Evolutionary conservation across 768 basidiomycete species (phyloP), one percentile per base, ranked within the genome.

Genomic region (Tephrocybe rancida): DNA sequence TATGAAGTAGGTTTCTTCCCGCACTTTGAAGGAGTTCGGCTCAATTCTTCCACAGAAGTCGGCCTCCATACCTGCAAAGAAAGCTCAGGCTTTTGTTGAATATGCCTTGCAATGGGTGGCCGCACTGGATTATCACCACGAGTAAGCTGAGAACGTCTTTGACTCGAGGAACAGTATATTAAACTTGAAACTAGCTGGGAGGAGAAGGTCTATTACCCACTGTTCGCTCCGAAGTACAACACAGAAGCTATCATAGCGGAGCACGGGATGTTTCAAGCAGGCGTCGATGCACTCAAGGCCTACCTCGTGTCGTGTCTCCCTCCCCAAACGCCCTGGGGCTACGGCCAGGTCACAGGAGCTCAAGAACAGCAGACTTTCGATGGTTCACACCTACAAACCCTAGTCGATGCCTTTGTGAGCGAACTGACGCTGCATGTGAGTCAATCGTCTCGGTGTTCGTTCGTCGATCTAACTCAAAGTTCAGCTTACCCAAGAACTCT

Each of bases 231-330:
- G 9, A 62, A 59, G 29, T 62, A 60, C 47, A 57, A 55, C 29
- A 59, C 55, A 9, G 56, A 60, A 10, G 16, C 48, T 7, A 60
- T 60, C 22, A 48, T 60, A 29, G 54, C 56, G 1, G 61, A 60
- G 32, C 61, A 62, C 41, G 44, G 60, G 35, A 60, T 45, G 16
- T 62, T 62, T 21, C 54, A 62, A 25, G 48, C 47, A 16, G 61
- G 61, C 37, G 21, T 49, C 22, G 50, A 58, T 24, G 56, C 39
- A 11, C 18, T 62, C 13, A 60, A 55, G 42, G 59, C 60, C 13
- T 62, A 60, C 41, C 56, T 60, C 21, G 43, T 54, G 11, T 62
- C 61, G n/a, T 60, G 61, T 30, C 50, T 62, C n/a, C 61, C 61
- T 24, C 39, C 53, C 11, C 59, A 56, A 10, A 50, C 56, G 1